These are phyloP conservation scores for Mucor piriformis DNA, from an alignment of 371 early-diverging fungal genomes.

Conservation along the genomic window DNA sequence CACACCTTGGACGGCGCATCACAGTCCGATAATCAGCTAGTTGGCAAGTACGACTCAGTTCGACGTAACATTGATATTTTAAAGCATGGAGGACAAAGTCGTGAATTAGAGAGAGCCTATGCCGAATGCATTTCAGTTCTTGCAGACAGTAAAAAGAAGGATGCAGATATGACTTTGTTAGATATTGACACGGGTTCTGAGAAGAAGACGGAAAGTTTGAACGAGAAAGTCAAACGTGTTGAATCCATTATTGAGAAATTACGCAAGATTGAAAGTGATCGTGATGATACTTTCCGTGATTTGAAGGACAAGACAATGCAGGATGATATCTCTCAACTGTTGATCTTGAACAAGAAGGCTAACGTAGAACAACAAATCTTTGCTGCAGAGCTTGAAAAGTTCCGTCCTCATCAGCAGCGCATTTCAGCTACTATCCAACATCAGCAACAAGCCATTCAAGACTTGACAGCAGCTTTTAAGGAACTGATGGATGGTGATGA, in stretches of 20 bases:
- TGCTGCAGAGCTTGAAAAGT: slow-evolving; percentile 89
- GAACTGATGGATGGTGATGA: slow-evolving; percentile 77
- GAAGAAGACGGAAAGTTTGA: slow-evolving; percentile 30
- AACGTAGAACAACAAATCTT: slow-evolving; percentile 87
- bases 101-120: slow-evolving; percentile 66
- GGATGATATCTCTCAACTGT: slow-evolving; percentile 87
- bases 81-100: slow-evolving; percentile 58
- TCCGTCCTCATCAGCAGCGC: slow-evolving; percentile 74
- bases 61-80: slow-evolving; percentile 60
- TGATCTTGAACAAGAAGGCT: slow-evolving; percentile 82
- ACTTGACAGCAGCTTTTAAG: slow-evolving; percentile 74
- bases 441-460: slow-evolving; percentile 78
- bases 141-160: slow-evolving; percentile 22
- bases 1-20: slow-evolving; percentile 80
- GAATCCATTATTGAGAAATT: slow-evolving; percentile 76
- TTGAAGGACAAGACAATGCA: slow-evolving; percentile 82
- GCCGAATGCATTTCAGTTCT: slow-evolving; percentile 54
- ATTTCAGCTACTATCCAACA: slow-evolving; percentile 75
- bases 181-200: slow-evolving; percentile 59
- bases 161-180: slow-evolving; percentile 51
- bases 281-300: slow-evolving; percentile 77
- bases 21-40: slow-evolving; percentile 70
- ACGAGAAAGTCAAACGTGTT: slow-evolving; percentile 63
- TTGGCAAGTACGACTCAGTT: slow-evolving; percentile 58
- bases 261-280: slow-evolving; percentile 76